Conservation (phyloP, 306 rosid species). For the Cucurbita pepo region DNA sequence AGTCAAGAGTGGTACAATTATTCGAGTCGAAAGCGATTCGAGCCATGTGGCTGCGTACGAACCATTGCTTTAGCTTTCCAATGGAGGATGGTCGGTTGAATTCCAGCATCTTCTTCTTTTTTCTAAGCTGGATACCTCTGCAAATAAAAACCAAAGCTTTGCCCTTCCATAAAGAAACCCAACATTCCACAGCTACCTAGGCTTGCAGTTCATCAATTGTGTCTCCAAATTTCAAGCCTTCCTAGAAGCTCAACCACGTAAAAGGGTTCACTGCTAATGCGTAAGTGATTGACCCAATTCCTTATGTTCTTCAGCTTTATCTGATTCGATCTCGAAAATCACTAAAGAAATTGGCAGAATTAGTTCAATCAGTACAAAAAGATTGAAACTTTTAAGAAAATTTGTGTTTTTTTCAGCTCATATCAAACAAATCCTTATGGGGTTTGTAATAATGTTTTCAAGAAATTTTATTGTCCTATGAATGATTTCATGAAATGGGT, state of each 20-base stretch:
- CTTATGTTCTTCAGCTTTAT: neutral
- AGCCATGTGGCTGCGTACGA: conserved; percentile 45
- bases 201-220: neutral
- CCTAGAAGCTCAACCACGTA: neutral
- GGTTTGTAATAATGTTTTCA: neutral
- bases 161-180: conserved; percentile 1
- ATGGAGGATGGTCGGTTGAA: conserved; percentile 65
- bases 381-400: neutral
- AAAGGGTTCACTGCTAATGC: neutral
- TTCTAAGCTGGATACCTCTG: neutral
- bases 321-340: neutral
- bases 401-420: neutral
- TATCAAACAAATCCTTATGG: neutral
- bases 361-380: neutral
- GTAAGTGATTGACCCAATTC: neutral
- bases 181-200: conserved; percentile 5
- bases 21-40: conserved; percentile 20
- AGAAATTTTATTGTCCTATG: neutral
- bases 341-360: neutral
- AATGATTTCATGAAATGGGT: neutral
- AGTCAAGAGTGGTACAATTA: conserved; percentile 16
- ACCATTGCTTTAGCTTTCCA: conserved; percentile 71
- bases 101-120: conserved; percentile 63
- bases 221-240: neutral
- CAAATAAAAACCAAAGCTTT: conserved; percentile 8